These are phyloP conservation scores for Rhizopogon sp. DNA, from an alignment of 768 basidiomycete genomes.

Conservation along the genomic window DNA sequence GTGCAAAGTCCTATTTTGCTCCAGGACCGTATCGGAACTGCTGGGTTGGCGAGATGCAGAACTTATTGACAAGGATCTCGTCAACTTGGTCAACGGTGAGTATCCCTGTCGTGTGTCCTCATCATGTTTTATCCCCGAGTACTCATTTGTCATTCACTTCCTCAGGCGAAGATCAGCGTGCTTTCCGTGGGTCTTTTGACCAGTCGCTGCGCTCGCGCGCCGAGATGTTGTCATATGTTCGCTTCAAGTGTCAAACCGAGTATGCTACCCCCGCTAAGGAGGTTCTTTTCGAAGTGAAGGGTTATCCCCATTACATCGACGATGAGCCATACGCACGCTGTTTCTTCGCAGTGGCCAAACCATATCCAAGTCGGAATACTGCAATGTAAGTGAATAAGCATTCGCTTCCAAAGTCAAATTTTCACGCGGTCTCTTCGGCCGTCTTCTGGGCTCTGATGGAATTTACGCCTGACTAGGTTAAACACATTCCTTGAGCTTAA, in stretches of 20 bases:
- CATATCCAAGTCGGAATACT: constrained; percentile 69
- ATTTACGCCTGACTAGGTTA: constrained; percentile 37
- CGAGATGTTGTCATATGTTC: constrained; percentile 56
- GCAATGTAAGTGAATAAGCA: constrained; percentile 46
- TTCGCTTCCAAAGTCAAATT: neutral
- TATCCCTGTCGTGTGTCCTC: constrained; percentile 3
- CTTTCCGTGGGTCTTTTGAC: constrained; percentile 45
- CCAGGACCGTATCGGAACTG: constrained; percentile 60
- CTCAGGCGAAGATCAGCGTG: constrained; percentile 51
- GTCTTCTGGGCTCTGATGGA: neutral
- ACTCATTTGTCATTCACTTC: constrained; percentile 2
- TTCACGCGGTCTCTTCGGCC: neutral
- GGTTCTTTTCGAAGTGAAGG: constrained; percentile 68
- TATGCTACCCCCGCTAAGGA: constrained; percentile 32
- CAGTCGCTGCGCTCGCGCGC: constrained; percentile 43
- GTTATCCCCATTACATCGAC: constrained; percentile 49
- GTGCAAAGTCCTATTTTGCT: constrained; percentile 65
- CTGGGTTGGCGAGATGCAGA: constrained; percentile 77
- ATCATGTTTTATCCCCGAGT: constrained; percentile 3
- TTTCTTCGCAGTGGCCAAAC: constrained; percentile 72
- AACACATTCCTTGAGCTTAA: constrained; percentile 80
- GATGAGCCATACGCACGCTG: constrained; percentile 43
- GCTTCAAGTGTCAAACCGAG: constrained; percentile 47
- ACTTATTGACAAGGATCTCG: constrained; percentile 61
- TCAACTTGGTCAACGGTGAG: constrained; percentile 62